phyloP scores from a whole-genome alignment of 805 yeast genomes.

The Saccharomycopsis fibuligera region DNA sequence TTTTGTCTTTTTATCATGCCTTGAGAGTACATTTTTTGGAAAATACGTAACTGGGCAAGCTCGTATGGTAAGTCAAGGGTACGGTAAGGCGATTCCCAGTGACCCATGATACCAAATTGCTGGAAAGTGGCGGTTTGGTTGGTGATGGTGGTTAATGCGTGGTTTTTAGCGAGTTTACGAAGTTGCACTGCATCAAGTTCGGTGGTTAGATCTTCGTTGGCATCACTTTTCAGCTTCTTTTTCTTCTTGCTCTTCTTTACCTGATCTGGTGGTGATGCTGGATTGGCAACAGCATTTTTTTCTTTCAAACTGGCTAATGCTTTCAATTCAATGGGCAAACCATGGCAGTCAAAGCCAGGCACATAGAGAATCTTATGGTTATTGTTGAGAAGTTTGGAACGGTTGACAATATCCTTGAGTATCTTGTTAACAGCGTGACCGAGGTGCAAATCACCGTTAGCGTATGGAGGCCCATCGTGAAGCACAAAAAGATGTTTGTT shows the following conservation, averaged over 20 bases:
- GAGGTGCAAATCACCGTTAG: constrained; percentile 87
- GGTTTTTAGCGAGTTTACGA: constrained; percentile 56
- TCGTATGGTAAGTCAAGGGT: constrained; percentile 74
- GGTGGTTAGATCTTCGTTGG: constrained; percentile 27
- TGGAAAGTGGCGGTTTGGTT: constrained; percentile 60
- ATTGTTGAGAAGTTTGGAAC: constrained; percentile 62
- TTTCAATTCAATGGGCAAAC: constrained; percentile 90
- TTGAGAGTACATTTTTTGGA: constrained; percentile 54
- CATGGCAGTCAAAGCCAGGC: constrained; percentile 99
- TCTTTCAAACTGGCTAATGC: constrained; percentile 48
- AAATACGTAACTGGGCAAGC: constrained; percentile 63
- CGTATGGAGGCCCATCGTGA: constrained; percentile 99
- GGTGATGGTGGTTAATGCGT: constrained; percentile 63
- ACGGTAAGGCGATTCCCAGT: constrained; percentile 65
- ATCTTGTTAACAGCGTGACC: constrained; percentile 92
- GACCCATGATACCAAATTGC: constrained; percentile 74
- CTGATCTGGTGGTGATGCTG: not conserved
- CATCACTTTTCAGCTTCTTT: constrained; percentile 27
- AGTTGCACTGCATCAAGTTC: constrained; percentile 43
- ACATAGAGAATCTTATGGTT: constrained; percentile 53
- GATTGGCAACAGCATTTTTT: constrained; percentile 22
- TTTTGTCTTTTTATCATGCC: constrained; percentile 75
- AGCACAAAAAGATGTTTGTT: constrained; percentile 48
- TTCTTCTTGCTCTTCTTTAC: constrained; percentile 23
- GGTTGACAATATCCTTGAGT: constrained; percentile 74